Percentiles rank a stretch among this genome's conserved stretches.
Evolutionary conservation across 306 rosid genomes (phyloP).

Genomic region (Medicago arabica): DNA sequence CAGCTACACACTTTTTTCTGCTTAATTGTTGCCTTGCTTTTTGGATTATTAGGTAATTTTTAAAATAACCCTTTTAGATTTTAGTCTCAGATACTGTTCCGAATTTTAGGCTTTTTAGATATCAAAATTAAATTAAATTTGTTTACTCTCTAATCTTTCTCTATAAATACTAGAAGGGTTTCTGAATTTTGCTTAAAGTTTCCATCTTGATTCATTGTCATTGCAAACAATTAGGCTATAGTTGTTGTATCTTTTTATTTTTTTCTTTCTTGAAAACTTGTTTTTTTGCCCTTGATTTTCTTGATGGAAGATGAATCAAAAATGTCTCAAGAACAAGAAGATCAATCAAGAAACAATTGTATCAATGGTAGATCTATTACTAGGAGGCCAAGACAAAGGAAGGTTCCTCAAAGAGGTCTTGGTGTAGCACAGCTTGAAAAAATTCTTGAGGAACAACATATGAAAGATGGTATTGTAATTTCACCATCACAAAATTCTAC

Average conservation of each 20-base stretch:
- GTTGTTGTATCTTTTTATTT: not conserved
- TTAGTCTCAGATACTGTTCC: not conserved
- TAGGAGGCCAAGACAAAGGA: slow-evolving; percentile 65
- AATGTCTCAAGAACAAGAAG: slow-evolving; percentile 66
- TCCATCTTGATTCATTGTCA: slow-evolving; percentile 15
- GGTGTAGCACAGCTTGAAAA: slow-evolving; percentile 94
- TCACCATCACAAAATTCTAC: slow-evolving; percentile 41
- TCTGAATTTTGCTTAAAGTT: slow-evolving; percentile 42
- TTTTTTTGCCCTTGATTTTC: too few relatives aligned
- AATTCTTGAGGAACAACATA: slow-evolving; percentile 73
- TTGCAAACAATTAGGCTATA: slow-evolving; percentile 14
- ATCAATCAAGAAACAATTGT: slow-evolving; percentile 48
- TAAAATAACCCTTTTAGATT: slow-evolving; percentile 12
- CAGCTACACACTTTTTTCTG: slow-evolving; percentile 17
- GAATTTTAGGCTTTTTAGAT: slow-evolving; percentile 28
- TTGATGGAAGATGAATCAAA: slow-evolving; percentile 46
- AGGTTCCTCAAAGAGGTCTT: slow-evolving; percentile 89
- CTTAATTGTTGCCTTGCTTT: slow-evolving; percentile 46
- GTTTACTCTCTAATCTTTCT: not conserved
- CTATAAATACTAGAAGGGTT: not conserved
- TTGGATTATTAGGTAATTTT: slow-evolving; percentile 48
- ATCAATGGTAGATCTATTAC: slow-evolving; percentile 48
- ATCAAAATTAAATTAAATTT: not conserved
- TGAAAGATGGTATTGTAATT: slow-evolving; percentile 47
- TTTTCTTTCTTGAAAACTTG: not conserved